Percentiles rank a stretch among this genome's conserved stretches.
These are phyloP conservation scores for Emergomyces africanus DNA, from an alignment of 2,329 filamentous ascomycete genomes.

Conservation along the genomic window DNA sequence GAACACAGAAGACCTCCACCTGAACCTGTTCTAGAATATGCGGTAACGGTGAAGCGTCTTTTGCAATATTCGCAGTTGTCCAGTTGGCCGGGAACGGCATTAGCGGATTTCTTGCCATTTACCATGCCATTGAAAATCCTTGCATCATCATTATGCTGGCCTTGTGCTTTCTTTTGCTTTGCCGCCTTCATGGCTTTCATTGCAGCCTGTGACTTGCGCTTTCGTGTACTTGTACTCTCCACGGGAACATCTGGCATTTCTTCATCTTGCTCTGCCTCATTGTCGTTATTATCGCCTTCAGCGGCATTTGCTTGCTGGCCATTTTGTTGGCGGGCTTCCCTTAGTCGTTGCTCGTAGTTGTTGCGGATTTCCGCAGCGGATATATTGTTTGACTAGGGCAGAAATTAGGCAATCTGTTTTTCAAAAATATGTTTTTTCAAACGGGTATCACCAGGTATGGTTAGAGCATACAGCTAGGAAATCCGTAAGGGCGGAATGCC, in stretches of 20 bases:
- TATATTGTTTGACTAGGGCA: constrained; percentile 47
- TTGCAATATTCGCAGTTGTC: constrained; percentile 76
- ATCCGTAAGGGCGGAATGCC: constrained; percentile 54
- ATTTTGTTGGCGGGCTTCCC: constrained; percentile 33
- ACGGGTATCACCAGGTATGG: not conserved
- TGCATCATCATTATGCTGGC: constrained; percentile 31
- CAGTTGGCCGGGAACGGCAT: constrained; percentile 65
- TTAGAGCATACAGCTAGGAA: constrained; percentile 48
- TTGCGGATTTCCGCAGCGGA: constrained; percentile 50
- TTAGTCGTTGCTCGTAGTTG: constrained; percentile 43
- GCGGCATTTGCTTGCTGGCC: not conserved
- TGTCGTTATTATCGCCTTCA: constrained; percentile 15
- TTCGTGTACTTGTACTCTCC: constrained; percentile 42
- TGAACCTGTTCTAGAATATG: constrained; percentile 71
- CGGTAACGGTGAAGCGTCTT: constrained; percentile 84
- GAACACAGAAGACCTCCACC: constrained; percentile 77
- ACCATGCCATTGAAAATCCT: constrained; percentile 40
- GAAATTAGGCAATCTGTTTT: not conserved
- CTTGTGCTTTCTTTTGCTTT: constrained; percentile 34
- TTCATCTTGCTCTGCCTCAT: constrained; percentile 21
- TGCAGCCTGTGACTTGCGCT: constrained; percentile 38
- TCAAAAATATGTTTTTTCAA: not conserved
- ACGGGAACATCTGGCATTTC: constrained; percentile 29
- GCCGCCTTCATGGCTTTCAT: constrained; percentile 35
- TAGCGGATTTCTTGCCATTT: constrained; percentile 36